These are phyloP conservation scores for Allium cepa DNA, from an alignment of 106 monocot species.

Conservation along the genomic window DNA sequence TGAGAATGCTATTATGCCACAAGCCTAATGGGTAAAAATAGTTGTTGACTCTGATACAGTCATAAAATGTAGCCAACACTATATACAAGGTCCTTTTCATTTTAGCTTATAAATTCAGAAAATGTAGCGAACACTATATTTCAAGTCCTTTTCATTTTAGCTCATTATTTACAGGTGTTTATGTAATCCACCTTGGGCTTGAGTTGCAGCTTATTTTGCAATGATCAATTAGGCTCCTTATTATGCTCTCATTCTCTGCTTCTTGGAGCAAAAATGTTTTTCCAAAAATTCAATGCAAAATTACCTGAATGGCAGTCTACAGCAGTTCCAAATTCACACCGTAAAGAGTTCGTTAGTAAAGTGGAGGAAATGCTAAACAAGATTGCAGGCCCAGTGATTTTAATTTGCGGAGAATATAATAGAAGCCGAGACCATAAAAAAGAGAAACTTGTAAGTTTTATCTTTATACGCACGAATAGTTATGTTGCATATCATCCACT, in stretches of 20 bases:
- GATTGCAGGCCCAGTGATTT: constrained; percentile 54
- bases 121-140: too few relatives aligned
- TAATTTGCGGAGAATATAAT: constrained; percentile 78
- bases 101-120: too few relatives aligned
- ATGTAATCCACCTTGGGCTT: constrained; percentile 50
- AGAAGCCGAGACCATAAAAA: constrained; percentile 60
- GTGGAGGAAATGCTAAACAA: constrained; percentile 74
- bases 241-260: constrained; percentile 72
- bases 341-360: constrained; percentile 59
- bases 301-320: constrained; percentile 47
- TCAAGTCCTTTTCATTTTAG: constrained; percentile 33
- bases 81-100: too few relatives aligned
- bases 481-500: background rate
- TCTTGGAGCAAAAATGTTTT: constrained; percentile 51
- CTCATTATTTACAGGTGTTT: too few relatives aligned
- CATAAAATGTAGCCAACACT: constrained; percentile 15
- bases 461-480: background rate
- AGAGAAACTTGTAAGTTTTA: constrained; percentile 59
- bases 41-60: too few relatives aligned
- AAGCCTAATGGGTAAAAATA: too few relatives aligned
- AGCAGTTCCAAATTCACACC: constrained; percentile 57
- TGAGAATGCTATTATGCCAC: too few relatives aligned
- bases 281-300: too few relatives aligned
- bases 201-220: constrained; percentile 90
- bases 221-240: constrained; percentile 59